phyloP scores from a whole-genome alignment of 768 basidiomycete genomes.

The Boletus bicolor region DNA sequence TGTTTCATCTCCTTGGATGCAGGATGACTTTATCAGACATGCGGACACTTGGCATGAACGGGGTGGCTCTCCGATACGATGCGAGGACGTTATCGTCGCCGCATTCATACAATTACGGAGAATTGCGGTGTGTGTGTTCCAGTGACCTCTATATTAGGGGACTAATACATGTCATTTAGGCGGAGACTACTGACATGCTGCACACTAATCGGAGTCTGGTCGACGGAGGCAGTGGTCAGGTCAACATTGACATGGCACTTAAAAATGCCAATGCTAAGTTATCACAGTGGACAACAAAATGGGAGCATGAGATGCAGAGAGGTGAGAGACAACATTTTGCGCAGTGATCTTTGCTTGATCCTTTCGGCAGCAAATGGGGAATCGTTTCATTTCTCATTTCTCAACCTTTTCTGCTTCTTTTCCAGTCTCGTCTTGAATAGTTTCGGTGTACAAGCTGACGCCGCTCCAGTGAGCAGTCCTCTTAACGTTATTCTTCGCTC shows the following conservation, averaged over 20 bases:
- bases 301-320: constrained; percentile 71
- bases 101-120: constrained; percentile 75
- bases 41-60: constrained; percentile 69
- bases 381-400: constrained; percentile 72
- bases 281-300: constrained; percentile 67
- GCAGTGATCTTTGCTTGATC: constrained; percentile 1
- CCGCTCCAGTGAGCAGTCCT: constrained; percentile 47
- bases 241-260: constrained; percentile 72
- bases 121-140: constrained; percentile 58
- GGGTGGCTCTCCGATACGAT: constrained; percentile 49
- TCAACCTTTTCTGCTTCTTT: constrained; percentile 73
- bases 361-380: constrained; percentile 57
- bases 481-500: not conserved
- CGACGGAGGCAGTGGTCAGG: constrained; percentile 50
- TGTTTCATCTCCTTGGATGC: constrained; percentile 9
- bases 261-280: constrained; percentile 70
- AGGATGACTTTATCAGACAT: constrained; percentile 72
- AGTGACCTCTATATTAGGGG: not conserved
- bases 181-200: constrained; percentile 78
- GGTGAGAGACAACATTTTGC: constrained; percentile 38
- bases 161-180: constrained; percentile 37
- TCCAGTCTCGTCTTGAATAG: constrained; percentile 82
- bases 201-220: constrained; percentile 47
- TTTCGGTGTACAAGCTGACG: constrained; percentile 69
- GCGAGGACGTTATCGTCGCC: constrained; percentile 78